Evolutionary conservation across 2,329 filamentous ascomycete genomes (phyloP), one percentile per base, ranked within the genome.

Genomic region (Alternaria postmessia): DNA sequence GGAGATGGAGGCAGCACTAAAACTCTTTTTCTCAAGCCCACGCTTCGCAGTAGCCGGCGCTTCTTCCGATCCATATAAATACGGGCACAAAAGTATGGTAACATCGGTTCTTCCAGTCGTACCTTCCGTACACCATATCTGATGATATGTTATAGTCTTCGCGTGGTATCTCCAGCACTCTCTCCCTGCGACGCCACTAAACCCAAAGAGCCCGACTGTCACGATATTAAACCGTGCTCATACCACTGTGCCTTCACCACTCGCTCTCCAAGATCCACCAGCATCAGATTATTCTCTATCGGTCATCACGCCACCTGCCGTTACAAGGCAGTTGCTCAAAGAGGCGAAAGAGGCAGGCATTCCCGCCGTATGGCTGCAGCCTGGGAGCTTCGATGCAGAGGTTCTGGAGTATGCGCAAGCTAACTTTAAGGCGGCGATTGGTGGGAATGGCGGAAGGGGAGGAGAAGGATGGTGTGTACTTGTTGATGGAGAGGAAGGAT

Each of bases 21-120:
- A 88, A 64, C 84, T 85, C 12, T 97, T 97, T 85, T 96, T 97
- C 82, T 85, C 87, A 4, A 90, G 90, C 7, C 87, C 90, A 26
- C 84, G 86, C 67, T 97, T 94, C 78, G 94, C 94, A 59, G 94
- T 97, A 28, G 93, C 94, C 20, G 94, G 94, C 71, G 94, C 94
- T 38, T 94, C 91, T 76, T 91, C 91, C 53, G 93, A 96, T 80
- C 84, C 91, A 41, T 82, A 84, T 75, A 97, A 97, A 79, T 97
- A 91, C 74, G 94, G 95, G 24, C 91, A 97, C 79, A 94, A 93
- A 83, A 89, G 93, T 94, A 79, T 59, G 82, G 20, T 73, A 36
- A 18, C 8, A 42, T 26, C 8, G 8, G 9, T 12, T 24, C n/a
- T 16, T 0, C 24, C 14, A 5, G 8, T 11, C 1, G 3, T 18